These are phyloP conservation scores for Croton setiger DNA, from an alignment of 441 rosid species.

Conservation along the genomic window DNA sequence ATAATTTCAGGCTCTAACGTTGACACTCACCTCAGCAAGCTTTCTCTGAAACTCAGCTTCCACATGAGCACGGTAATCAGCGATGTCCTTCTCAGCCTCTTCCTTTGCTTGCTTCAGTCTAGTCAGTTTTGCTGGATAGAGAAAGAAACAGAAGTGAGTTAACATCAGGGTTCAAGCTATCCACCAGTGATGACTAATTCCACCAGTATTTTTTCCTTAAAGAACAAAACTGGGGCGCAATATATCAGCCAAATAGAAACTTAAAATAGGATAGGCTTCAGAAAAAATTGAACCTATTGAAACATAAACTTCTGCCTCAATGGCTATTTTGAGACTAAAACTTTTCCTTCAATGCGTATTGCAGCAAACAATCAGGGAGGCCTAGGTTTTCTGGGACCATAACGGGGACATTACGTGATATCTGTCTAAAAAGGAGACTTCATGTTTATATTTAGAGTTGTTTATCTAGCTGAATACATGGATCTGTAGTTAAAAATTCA, in stretches of 20 bases:
- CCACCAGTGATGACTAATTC: neutral
- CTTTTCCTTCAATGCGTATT: neutral
- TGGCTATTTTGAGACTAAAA: neutral
- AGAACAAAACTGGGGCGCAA: neutral
- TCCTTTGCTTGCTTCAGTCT: slow-evolving; percentile 87
- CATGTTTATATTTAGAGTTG: neutral
- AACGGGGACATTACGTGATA: too few relatives aligned
- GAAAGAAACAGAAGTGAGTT: slow-evolving; percentile 8
- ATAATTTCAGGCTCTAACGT: neutral
- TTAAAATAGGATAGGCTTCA: neutral
- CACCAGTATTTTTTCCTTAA: neutral
- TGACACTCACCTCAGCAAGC: slow-evolving; percentile 62
- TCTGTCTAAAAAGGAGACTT: too few relatives aligned
- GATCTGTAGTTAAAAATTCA: neutral
- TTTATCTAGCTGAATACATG: neutral
- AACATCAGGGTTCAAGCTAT: slow-evolving; percentile 15
- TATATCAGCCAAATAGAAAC: neutral
- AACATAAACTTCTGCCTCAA: neutral
- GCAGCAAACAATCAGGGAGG: too few relatives aligned
- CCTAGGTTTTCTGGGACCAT: too few relatives aligned
- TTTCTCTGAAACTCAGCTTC: slow-evolving; percentile 83
- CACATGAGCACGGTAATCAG: slow-evolving; percentile 64
- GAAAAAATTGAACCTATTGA: neutral
- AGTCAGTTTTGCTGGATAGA: slow-evolving; percentile 60
- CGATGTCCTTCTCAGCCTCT: slow-evolving; percentile 78